Evolutionary conservation across 176 grass and related monocot genomes (phyloP), one percentile per base, ranked within the genome.

Genomic region (Poa annua): DNA sequence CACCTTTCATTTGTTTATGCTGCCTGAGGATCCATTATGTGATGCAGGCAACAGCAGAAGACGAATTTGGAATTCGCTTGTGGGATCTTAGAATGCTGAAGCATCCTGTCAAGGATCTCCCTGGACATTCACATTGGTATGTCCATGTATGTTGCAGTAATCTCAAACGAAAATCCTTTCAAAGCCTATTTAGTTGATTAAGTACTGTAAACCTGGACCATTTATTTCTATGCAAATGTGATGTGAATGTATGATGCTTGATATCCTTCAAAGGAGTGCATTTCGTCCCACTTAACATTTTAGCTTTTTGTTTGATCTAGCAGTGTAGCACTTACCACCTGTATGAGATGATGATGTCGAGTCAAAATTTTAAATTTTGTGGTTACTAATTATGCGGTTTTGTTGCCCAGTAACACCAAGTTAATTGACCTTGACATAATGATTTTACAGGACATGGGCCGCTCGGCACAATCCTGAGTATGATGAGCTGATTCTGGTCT

Each of bases 71-170:
- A 80, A 90, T 96, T 80, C 93, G 79, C 8, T 80, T 99, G 53
- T 99, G 96, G 96, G 96, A 99, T 92, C 83, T 99, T 79, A 96
- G 93, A 92, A 96, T 86, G 85, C 71, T 87, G 61, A 96, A 93
- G 74, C 68, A 92, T 96, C 93, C 93, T 85, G 66, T 90, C 17
- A 99, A 96, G 85, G 87, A 93, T 89, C 89, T 99, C 36, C 83
- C 91, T 76, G 93, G 93, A 48, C 96, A 99, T 87, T 80, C 89
- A 68, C 96, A 99, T 90, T 99, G 96, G 96, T 99, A 93, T 60
- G 42, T 73, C 56, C 17, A 7, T 47, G 22, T 83, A 29, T 86
- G 16, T 71, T 82, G 24, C 62, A 72, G 22, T 68, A 84, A 68
- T 61, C 38, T 90, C 54, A 82, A 71, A 81, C 11, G 6, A 83